phyloP scores from a whole-genome alignment of 2,329 filamentous ascomycete species.

The Clarireedia sp. region DNA sequence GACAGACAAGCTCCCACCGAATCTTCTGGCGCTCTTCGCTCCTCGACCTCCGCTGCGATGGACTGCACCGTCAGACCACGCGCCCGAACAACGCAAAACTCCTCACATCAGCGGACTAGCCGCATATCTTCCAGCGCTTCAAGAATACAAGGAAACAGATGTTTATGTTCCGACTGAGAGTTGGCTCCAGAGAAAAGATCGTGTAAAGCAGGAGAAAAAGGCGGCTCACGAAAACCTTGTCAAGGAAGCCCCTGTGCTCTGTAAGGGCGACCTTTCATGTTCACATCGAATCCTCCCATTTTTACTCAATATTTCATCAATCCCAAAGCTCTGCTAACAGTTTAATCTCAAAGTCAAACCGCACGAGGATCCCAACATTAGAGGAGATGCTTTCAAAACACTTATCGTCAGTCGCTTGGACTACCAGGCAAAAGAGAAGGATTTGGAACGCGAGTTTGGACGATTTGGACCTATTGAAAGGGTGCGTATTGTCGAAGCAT shows the following conservation, averaged over 20 bases:
- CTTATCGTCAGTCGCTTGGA: conserved; percentile 85
- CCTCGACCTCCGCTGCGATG: conserved; percentile 87
- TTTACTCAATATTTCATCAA: background rate
- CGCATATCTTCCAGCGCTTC: conserved; percentile 63
- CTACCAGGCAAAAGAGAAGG: conserved; percentile 81
- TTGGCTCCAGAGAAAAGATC: conserved; percentile 82
- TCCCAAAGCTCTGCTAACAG: conserved; percentile 15
- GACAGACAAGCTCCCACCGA: conserved; percentile 94
- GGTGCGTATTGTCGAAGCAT: conserved; percentile 40
- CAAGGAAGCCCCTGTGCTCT: conserved; percentile 25
- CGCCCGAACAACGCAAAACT: conserved; percentile 75
- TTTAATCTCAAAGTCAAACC: conserved; percentile 59
- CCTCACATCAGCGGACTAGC: conserved; percentile 65
- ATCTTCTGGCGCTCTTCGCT: conserved; percentile 88
- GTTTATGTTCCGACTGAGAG: conserved; percentile 79
- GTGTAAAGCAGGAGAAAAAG: conserved; percentile 74
- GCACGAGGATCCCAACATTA: conserved; percentile 74
- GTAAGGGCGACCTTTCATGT: conserved; percentile 26
- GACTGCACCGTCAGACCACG: conserved; percentile 73
- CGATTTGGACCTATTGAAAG: conserved; percentile 91
- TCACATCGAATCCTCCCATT: conserved; percentile 17
- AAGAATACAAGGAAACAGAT: conserved; percentile 71
- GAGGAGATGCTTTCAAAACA: conserved; percentile 91
- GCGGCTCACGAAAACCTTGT: conserved; percentile 49
- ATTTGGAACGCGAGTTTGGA: conserved; percentile 88